Base-by-base conservation (phyloP, 345 rosid species). In the Clarkia xantiana region DNA sequence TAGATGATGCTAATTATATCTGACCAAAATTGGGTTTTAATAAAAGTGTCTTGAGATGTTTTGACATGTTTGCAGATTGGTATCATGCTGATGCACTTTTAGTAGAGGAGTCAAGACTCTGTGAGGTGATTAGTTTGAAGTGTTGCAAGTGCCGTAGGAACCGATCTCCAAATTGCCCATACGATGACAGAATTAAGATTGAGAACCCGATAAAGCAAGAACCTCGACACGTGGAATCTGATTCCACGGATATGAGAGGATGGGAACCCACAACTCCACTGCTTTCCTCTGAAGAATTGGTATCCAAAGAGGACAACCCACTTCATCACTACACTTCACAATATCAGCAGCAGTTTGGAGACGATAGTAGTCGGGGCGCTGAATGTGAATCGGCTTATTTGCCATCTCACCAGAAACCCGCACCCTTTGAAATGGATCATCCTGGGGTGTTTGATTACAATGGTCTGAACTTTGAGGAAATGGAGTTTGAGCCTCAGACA, bases 401-500 rank as follows among this genome's bases (percentile, higher is more conserved):
- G 45, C 80, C 67, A 9, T 22, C 25, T 22, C 25, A 22, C 25
- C 73, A 71, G 64, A 91, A 91, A 65, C 71, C n/a, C n/a, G n/a
- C n/a, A n/a, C n/a, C n/a, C n/a, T n/a, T n/a, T n/a, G n/a, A n/a
- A n/a, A n/a, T n/a, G n/a, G n/a, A n/a, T n/a, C n/a, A 59, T 42
- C 34, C 57, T 44, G 52, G 57, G 45, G 55, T 22, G 3, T 22
- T 22, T 22, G 25, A 22, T 22, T 22, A 22, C 25, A 22, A 22
- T 22, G 64, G 56, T 50, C 14, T 69, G n/a, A 74, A 59, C 69
- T 86, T 69, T 9, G 86, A 82, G 64, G 91, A 84, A 52, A 84
- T 87, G 91, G 95, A 80, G 67, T 87, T 84, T 16, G 96, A 93
- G 65, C 96, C 99, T 3, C 99, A 93, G 58, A 93, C 99, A 3